A percentile compares a stretch with the other conserved stretches of the same genome.
Evolutionary conservation across 352 stramenopile genomes (phyloP).

Genomic region (Thraustotheca clavata): DNA sequence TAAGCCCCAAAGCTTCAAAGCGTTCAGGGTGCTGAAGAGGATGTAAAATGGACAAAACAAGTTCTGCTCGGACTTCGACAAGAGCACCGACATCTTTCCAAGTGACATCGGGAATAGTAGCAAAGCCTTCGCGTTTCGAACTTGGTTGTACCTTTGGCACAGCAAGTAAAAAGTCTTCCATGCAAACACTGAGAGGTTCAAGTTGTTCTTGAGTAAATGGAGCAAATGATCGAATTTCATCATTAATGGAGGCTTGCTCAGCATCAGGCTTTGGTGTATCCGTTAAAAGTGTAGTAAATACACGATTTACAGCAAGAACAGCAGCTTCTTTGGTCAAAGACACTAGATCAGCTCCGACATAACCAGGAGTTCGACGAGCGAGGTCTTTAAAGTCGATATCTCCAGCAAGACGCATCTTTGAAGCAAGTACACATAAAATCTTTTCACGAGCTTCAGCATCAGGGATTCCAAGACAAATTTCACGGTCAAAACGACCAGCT

Average conservation of each 20-base stretch:
- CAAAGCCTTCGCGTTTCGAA: slow-evolving; percentile 98
- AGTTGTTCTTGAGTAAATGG: slow-evolving; percentile 89
- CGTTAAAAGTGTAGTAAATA: slow-evolving; percentile 86
- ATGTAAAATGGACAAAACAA: slow-evolving; percentile 95
- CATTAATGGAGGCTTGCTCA: slow-evolving; percentile 20
- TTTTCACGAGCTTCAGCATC: slow-evolving; percentile 89
- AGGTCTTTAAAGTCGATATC: slow-evolving; percentile 93
- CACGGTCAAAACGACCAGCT: slow-evolving; percentile 96
- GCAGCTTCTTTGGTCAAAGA: slow-evolving; percentile 98
- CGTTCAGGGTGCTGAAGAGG: slow-evolving; percentile 94
- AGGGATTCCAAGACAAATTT: slow-evolving; percentile 97
- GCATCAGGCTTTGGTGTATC: slow-evolving; percentile 25
- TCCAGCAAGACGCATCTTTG: slow-evolving; percentile 90
- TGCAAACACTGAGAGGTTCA: slow-evolving; percentile 89
- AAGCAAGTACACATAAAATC: slow-evolving; percentile 93
- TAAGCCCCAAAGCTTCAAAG: slow-evolving; percentile 93
- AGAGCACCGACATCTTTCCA: slow-evolving; percentile 98
- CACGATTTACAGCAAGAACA: slow-evolving; percentile 96
- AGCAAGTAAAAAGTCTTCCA: slow-evolving; percentile 94
- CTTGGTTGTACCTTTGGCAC: slow-evolving; percentile 97
- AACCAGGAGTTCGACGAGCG: slow-evolving; percentile 91
- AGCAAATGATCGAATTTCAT: slow-evolving; percentile 54
- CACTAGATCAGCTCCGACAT: slow-evolving; percentile 96
- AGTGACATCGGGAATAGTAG: slow-evolving; percentile 95
- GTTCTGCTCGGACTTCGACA: slow-evolving; percentile 88